Evolutionary conservation across 75 land plant species (phyloP).

Genomic region (Ceratopteris richardii): DNA sequence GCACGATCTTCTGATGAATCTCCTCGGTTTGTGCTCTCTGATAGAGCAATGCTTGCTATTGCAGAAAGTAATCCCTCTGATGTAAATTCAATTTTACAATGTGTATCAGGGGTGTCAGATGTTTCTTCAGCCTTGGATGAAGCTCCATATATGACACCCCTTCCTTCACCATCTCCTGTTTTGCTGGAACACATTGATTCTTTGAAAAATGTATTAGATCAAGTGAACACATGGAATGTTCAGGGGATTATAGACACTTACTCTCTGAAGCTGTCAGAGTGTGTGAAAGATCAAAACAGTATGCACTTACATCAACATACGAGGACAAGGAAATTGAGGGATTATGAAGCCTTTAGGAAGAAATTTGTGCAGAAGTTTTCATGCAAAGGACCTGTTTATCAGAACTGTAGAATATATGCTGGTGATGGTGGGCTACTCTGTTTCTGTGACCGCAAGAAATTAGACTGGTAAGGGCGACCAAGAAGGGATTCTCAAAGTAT

Average conservation of each 20-base stretch:
- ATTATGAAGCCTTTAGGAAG: slow-evolving; percentile 49
- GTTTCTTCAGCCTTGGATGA: slow-evolving; percentile 17
- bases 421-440: slow-evolving; percentile 94
- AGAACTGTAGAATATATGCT: slow-evolving; percentile 94
- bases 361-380: slow-evolving; percentile 88
- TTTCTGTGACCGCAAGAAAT: slow-evolving; percentile 86
- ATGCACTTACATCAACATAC: background rate
- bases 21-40: slow-evolving; percentile 76
- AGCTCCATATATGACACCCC: slow-evolving; percentile 16
- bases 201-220: slow-evolving; percentile 7
- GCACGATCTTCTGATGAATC: slow-evolving; percentile 94
- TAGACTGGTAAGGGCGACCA: slow-evolving; percentile 79
- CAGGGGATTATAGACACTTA: no score
- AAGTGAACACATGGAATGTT: no score
- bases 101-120: slow-evolving; percentile 42
- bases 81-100: slow-evolving; percentile 23
- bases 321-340: background rate
- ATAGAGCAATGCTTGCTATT: slow-evolving; percentile 65
- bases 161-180: slow-evolving; percentile 70
- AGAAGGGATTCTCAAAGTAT: no score
- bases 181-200: slow-evolving; percentile 40
- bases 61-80: slow-evolving; percentile 37
- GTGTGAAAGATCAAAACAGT: no score
- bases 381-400: slow-evolving; percentile 97
- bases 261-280: no score